Conservation (phyloP, 2,329 filamentous ascomycete species). For the Epicoccum nigrum region DNA sequence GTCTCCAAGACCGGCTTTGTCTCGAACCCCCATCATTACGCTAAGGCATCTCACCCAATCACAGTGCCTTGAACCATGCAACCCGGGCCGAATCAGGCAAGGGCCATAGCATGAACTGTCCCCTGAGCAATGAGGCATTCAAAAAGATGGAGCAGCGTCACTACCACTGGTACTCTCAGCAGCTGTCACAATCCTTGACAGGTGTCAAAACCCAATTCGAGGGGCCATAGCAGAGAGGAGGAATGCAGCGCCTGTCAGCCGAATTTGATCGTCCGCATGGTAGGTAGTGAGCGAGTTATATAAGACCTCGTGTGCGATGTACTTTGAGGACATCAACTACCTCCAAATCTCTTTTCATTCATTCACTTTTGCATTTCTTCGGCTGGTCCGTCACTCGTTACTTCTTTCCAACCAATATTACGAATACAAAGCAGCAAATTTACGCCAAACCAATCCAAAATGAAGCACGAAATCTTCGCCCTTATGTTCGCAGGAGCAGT, state of each 20-base stretch:
- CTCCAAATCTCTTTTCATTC: neutral
- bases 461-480: conserved; percentile 44
- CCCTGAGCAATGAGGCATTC: conserved; percentile 10
- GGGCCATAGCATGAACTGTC: conserved; percentile 11
- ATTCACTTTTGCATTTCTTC: conserved; percentile 8
- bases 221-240: conserved; percentile 2
- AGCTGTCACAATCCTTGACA: conserved; percentile 3
- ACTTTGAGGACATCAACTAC: neutral
- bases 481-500: conserved; percentile 40
- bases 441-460: conserved; percentile 16
- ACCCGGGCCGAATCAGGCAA: conserved; percentile 3
- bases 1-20: conserved; percentile 8
- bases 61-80: neutral
- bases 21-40: neutral
- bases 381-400: conserved; percentile 11
- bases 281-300: neutral
- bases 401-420: neutral
- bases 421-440: neutral
- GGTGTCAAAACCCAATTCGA: conserved; percentile 7
- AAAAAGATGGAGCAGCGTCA: neutral
- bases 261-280: conserved; percentile 7
- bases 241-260: conserved; percentile 6
- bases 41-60: neutral
- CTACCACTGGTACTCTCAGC: neutral
- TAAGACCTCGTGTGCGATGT: neutral